Percentiles rank a stretch among this genome's conserved stretches.
These are phyloP conservation scores for Paramecium sonneborni DNA, from an alignment of 73 alveolate genomes.

Conservation along the genomic window DNA sequence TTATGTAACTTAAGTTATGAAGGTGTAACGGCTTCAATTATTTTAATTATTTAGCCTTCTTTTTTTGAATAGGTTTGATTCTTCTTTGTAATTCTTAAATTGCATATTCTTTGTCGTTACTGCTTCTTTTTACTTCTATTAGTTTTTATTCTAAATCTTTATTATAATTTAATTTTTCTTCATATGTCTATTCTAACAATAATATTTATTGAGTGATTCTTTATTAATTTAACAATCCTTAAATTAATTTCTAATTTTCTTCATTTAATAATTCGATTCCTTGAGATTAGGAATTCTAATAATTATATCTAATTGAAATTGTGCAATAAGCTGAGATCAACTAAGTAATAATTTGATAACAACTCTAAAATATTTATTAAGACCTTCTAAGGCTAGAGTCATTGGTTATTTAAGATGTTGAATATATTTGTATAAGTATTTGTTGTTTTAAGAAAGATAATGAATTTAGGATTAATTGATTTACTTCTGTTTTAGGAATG, in stretches of 20 bases:
- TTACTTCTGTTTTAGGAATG: constrained; percentile 58
- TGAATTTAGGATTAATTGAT: constrained; percentile 59
- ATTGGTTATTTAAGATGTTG: constrained; percentile 56
- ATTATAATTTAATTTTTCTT: constrained; percentile 27
- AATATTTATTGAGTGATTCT: background rate
- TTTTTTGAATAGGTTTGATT: constrained; percentile 57
- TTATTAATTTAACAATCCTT: background rate
- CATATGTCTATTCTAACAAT: constrained; percentile 44
- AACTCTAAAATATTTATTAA: background rate
- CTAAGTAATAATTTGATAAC: background rate
- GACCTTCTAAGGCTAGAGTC: constrained; percentile 18
- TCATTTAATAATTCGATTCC: background rate
- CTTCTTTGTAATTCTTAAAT: constrained; percentile 49
- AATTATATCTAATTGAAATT: background rate
- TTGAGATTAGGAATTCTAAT: background rate
- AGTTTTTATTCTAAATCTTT: constrained; percentile 61
- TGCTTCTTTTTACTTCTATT: constrained; percentile 50
- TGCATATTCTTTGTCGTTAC: constrained; percentile 63
- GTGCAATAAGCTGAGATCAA: background rate
- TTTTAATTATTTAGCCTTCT: background rate
- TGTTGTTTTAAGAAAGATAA: constrained; percentile 58
- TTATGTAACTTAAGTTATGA: constrained; percentile 54
- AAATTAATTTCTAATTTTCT: background rate
- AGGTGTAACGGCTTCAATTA: constrained; percentile 24
- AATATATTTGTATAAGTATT: constrained; percentile 12